Conservation (phyloP, 148 eudicot genomes). For the Camellia japonica region DNA sequence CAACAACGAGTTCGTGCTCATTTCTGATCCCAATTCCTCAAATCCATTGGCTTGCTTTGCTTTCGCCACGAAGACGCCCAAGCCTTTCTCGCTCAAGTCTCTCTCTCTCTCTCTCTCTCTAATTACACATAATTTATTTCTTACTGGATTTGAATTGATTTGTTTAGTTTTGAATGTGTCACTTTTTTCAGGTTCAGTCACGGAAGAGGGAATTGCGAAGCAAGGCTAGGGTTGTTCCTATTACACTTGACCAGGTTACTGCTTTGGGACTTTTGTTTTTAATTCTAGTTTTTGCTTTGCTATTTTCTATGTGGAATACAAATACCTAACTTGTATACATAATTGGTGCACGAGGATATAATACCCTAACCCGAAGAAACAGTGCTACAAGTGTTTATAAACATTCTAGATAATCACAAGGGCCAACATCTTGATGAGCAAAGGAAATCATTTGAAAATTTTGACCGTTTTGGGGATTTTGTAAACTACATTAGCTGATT, state of each 20-base stretch:
- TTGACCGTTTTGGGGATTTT: neutral
- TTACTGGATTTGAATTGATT: neutral
- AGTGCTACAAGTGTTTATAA: neutral
- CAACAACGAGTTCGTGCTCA: conserved; percentile 78
- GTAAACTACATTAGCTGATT: neutral
- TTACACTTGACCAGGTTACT: conserved; percentile 83
- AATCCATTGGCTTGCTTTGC: conserved; percentile 82
- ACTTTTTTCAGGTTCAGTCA: conserved; percentile 51
- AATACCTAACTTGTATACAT: neutral
- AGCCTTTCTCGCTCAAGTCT: conserved; percentile 60
- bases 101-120: neutral
- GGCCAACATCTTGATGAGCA: no score
- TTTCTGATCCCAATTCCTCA: conserved; percentile 74
- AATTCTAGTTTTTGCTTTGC: neutral
- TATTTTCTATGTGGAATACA: neutral
- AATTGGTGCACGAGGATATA: neutral
- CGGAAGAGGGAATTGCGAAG: conserved; percentile 66
- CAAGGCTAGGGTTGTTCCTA: conserved; percentile 85
- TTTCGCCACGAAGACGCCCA: conserved; percentile 90
- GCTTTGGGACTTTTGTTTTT: neutral
- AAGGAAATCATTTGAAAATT: neutral
- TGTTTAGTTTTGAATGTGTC: conserved; percentile 7
- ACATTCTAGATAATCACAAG: neutral
- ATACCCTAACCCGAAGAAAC: neutral
- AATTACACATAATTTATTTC: neutral